Evolutionary conservation across 2,329 filamentous ascomycete species (phyloP).

Genomic region (Colletotrichum lentis): DNA sequence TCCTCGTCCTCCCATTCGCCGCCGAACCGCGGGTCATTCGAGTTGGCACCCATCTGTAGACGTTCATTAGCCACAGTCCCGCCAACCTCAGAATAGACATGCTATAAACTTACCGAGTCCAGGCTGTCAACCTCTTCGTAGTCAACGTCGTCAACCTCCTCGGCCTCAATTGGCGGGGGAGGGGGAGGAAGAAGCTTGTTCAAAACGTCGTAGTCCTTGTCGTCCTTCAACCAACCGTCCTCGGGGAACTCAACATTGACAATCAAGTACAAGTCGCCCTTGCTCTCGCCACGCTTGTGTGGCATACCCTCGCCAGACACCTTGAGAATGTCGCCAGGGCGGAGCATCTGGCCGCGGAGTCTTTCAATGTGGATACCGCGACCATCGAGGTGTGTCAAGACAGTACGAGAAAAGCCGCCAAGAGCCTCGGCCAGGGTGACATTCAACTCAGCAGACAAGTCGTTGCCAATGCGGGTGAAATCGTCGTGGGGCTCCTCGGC

Average conservation of each 20-base stretch:
- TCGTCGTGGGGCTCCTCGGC: slow-evolving; percentile 81
- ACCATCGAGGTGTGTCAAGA: slow-evolving; percentile 91
- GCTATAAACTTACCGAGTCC: slow-evolving; percentile 69
- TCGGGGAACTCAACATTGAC: slow-evolving; percentile 90
- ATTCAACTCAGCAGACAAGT: slow-evolving; percentile 82
- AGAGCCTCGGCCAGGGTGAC: slow-evolving; percentile 86
- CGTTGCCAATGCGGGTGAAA: slow-evolving; percentile 84
- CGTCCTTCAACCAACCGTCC: slow-evolving; percentile 80
- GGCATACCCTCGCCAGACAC: slow-evolving; percentile 94
- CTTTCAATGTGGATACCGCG: slow-evolving; percentile 85
- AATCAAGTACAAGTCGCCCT: slow-evolving; percentile 86
- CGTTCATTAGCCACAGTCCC: slow-evolving; percentile 41
- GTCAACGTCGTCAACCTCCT: slow-evolving; percentile 85
- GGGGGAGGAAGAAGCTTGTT: slow-evolving; percentile 78
- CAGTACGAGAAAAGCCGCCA: slow-evolving; percentile 87
- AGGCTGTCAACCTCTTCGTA: slow-evolving; percentile 85
- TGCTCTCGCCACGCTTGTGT: slow-evolving; percentile 80
- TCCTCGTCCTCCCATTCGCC: slow-evolving; percentile 77
- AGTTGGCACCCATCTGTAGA: slow-evolving; percentile 73
- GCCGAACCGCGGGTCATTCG: slow-evolving; percentile 71
- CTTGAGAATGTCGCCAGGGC: slow-evolving; percentile 85
- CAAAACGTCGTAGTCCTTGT: slow-evolving; percentile 75
- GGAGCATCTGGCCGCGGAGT: slow-evolving; percentile 81
- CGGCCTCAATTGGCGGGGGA: slow-evolving; percentile 67
- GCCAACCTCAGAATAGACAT: neutral